phyloP scores from a whole-genome alignment of 495 filamentous ascomycete genomes.

The Trichoderma asperelloides region DNA sequence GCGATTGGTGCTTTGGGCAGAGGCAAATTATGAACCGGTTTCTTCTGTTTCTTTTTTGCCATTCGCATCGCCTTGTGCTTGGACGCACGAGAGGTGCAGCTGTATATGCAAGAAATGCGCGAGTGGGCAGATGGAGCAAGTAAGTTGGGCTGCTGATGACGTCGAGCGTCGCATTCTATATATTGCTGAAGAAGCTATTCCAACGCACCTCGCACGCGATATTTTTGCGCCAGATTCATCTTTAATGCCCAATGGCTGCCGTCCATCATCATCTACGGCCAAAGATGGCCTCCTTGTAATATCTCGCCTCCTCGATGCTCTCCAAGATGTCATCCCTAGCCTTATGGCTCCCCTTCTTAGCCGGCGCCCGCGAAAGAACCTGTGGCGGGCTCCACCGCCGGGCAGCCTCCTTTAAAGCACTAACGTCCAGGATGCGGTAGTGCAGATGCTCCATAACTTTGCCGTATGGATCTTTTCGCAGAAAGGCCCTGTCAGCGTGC shows the following conservation, averaged over 20 bases:
- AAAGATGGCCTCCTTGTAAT: conserved; percentile 63
- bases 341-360: conserved; percentile 69
- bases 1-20: background rate
- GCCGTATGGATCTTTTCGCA: conserved; percentile 63
- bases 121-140: too few relatives aligned
- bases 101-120: too few relatives aligned
- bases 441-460: conserved; percentile 66
- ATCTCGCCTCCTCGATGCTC: conserved; percentile 84
- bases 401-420: conserved; percentile 79
- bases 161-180: too few relatives aligned
- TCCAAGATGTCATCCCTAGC: conserved; percentile 87
- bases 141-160: too few relatives aligned
- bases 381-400: conserved; percentile 65
- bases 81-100: too few relatives aligned
- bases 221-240: too few relatives aligned
- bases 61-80: too few relatives aligned
- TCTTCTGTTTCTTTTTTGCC: background rate
- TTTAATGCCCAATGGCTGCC: background rate
- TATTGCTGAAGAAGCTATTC: too few relatives aligned
- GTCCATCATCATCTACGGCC: background rate
- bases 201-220: too few relatives aligned
- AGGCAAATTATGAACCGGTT: background rate
- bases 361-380: conserved; percentile 50
- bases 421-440: conserved; percentile 88
- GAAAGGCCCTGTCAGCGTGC: conserved; percentile 80